Conservation (phyloP, 495 filamentous ascomycete genomes). For the Podospora pseudopauciseta region DNA sequence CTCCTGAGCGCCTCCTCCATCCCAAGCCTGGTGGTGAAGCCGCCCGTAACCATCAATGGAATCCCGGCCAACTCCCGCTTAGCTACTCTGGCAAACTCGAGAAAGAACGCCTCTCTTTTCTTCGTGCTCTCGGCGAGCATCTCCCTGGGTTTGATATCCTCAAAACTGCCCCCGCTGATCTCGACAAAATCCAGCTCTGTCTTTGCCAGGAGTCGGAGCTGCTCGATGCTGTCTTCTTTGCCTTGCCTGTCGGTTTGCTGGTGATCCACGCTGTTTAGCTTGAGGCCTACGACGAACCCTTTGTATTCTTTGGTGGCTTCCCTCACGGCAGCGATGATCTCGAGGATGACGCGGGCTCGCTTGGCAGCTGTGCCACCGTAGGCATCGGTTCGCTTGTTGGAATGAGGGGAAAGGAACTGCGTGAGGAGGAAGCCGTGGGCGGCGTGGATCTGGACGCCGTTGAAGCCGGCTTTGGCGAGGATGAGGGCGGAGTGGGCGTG, state of each 20-base stretch:
- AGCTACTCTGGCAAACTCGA: constrained; percentile 51
- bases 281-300: constrained; percentile 59
- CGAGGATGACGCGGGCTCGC: constrained; percentile 58
- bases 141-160: constrained; percentile 35
- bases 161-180: constrained; percentile 57
- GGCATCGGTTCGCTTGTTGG: constrained; percentile 58
- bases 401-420: constrained; percentile 62
- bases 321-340: constrained; percentile 59
- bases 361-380: constrained; percentile 69
- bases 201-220: constrained; percentile 48
- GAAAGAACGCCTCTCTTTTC: constrained; percentile 60
- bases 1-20: constrained; percentile 50
- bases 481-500: constrained; percentile 59
- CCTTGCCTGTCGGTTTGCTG: constrained; percentile 31
- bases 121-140: constrained; percentile 37
- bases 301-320: constrained; percentile 55
- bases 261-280: constrained; percentile 60
- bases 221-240: constrained; percentile 49
- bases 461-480: constrained; percentile 65
- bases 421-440: constrained; percentile 73
- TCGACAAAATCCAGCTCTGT: constrained; percentile 62
- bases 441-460: constrained; percentile 70
- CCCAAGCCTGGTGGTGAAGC: constrained; percentile 54
- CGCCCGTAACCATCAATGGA: constrained; percentile 46
- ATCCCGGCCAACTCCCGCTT: constrained; percentile 43